phyloP scores from a whole-genome alignment of 1,284 basidiomycete species.

The Marasmius tenuissimus region DNA sequence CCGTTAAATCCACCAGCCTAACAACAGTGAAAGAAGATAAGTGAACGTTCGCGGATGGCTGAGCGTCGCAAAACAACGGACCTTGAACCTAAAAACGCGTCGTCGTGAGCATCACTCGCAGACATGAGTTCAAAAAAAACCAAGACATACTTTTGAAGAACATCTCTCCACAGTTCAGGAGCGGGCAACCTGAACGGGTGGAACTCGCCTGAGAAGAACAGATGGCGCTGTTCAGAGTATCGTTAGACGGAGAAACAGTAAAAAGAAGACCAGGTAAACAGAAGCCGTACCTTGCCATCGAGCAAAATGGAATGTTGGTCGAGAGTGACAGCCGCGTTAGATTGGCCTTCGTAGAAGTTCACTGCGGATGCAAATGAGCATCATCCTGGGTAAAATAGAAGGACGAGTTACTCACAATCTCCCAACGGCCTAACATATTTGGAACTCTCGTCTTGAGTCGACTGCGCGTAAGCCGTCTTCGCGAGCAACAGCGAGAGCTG shows the following conservation, averaged over 20 bases:
- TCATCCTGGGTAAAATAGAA: neutral
- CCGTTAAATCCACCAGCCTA: slow-evolving; percentile 50
- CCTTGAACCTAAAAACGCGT: slow-evolving; percentile 31
- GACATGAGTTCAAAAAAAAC: neutral
- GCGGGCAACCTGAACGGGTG: slow-evolving; percentile 50
- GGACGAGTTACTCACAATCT: slow-evolving; percentile 24
- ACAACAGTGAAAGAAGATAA: slow-evolving; percentile 1
- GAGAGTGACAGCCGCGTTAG: slow-evolving; percentile 36
- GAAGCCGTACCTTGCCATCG: slow-evolving; percentile 33
- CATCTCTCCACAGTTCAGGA: slow-evolving; percentile 47
- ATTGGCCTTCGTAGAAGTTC: slow-evolving; percentile 37
- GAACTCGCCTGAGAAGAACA: slow-evolving; percentile 43
- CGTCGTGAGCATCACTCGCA: neutral
- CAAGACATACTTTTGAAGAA: slow-evolving; percentile 33
- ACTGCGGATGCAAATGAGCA: slow-evolving; percentile 15
- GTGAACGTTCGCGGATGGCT: neutral
- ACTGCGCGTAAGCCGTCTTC: neutral
- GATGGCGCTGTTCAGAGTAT: slow-evolving; percentile 26
- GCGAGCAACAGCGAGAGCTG: neutral
- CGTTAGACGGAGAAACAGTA: neutral
- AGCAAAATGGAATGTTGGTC: slow-evolving; percentile 45
- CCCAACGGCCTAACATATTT: slow-evolving; percentile 30
- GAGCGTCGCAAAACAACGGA: neutral
- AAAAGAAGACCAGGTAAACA: neutral
- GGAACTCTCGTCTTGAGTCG: slow-evolving; percentile 23